Conservation (phyloP, 208 protist genomes). For the Porcisia deanei region DNA sequence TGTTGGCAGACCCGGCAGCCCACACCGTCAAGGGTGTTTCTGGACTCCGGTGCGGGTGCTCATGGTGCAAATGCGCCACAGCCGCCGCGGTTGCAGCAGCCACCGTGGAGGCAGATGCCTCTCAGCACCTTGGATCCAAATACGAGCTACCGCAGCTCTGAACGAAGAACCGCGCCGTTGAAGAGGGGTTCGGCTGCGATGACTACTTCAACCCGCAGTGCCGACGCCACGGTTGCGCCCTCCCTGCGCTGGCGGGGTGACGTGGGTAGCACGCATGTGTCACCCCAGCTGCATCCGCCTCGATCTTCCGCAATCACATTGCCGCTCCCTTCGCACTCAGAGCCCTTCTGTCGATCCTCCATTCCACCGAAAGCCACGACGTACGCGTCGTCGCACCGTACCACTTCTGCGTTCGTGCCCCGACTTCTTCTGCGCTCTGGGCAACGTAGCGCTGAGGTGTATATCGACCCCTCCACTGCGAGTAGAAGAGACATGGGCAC, state of each 20-base stretch:
- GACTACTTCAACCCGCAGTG: not conserved
- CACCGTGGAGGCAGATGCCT: not conserved
- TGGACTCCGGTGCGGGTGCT: not conserved
- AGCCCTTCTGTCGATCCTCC: not conserved
- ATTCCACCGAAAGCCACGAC: not conserved
- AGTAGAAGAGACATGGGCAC: not conserved
- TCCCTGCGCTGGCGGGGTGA: not conserved
- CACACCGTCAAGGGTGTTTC: not conserved
- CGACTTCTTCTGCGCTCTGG: not conserved
- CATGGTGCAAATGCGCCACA: not conserved
- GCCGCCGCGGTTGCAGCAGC: not conserved
- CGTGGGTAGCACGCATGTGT: not conserved
- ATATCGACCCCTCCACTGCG: not conserved
- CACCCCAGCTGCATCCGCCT: constrained; percentile 7
- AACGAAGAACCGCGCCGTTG: not conserved
- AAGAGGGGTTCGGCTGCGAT: not conserved
- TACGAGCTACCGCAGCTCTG: not conserved
- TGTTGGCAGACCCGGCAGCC: not conserved
- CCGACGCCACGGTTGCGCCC: not conserved
- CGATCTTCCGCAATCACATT: not conserved
- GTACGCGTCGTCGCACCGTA: not conserved
- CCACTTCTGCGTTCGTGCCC: constrained; percentile 5
- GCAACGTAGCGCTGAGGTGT: not conserved
- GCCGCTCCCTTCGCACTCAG: not conserved
- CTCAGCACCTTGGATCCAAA: constrained; percentile 1